Evolutionary conservation across 2,329 filamentous ascomycete species (phyloP).

Genomic region (Aspergillus persii): DNA sequence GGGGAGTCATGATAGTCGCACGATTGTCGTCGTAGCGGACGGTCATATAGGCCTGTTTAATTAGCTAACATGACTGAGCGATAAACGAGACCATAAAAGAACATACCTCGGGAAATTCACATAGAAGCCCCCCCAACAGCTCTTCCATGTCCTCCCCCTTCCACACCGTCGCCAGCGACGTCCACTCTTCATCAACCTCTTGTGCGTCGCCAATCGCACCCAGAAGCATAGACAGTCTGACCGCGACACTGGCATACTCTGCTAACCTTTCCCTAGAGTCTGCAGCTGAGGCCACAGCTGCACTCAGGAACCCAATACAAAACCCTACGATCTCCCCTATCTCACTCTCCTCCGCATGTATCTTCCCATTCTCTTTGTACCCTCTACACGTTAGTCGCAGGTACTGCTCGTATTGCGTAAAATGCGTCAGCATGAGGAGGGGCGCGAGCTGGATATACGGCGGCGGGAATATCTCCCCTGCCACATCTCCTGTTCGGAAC

Average conservation of each 20-base stretch:
- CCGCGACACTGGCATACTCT: constrained; percentile 11
- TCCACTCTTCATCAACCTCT: constrained; percentile 14
- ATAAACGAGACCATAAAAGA: background rate
- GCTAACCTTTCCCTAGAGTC: background rate
- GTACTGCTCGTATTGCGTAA: constrained; percentile 16
- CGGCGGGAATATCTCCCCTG: constrained; percentile 12
- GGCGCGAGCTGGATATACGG: constrained; percentile 19
- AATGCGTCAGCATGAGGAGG: constrained; percentile 18
- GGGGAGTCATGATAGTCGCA: constrained; percentile 15
- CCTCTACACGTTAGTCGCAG: background rate
- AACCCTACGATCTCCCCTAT: constrained; percentile 17
- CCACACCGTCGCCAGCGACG: constrained; percentile 15
- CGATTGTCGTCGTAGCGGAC: constrained; percentile 17
- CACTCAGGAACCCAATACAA: constrained; percentile 20
- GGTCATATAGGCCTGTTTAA: constrained; percentile 14
- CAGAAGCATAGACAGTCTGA: constrained; percentile 14
- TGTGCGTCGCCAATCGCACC: constrained; percentile 17
- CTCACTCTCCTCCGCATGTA: background rate
- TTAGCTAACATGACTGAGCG: background rate
- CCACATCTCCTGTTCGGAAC: constrained; percentile 10
- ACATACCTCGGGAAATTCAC: constrained; percentile 9
- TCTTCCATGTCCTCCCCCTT: constrained; percentile 1
- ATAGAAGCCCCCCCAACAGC: constrained; percentile 1
- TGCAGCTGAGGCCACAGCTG: constrained; percentile 9
- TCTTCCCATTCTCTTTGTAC: background rate